Percentiles rank a stretch among this genome's conserved stretches.
Conservation (phyloP, 2,329 filamentous ascomycete genomes). For the Leptosphaerulina australis region DNA sequence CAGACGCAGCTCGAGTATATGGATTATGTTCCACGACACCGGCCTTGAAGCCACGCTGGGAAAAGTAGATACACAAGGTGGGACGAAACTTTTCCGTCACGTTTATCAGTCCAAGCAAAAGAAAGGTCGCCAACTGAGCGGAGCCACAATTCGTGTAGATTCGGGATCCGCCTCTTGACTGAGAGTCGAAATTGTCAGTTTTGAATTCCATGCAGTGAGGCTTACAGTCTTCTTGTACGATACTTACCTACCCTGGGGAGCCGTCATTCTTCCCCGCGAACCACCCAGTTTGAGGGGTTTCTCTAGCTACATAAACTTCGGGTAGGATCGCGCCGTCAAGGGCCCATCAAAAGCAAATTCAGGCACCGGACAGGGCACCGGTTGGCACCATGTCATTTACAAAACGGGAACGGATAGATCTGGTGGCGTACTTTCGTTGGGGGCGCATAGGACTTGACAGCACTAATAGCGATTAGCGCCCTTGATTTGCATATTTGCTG, state of each 20-base stretch:
- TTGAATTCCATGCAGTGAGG: neutral
- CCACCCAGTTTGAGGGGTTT: neutral
- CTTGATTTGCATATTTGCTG: neutral
- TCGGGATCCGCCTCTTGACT: neutral
- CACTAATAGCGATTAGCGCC: neutral
- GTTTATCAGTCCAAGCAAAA: constrained; percentile 13
- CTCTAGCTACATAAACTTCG: neutral
- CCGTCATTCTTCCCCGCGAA: neutral
- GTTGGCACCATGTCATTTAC: constrained; percentile 1
- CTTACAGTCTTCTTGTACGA: neutral
- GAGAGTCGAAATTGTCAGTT: neutral
- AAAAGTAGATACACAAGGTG: constrained; percentile 20
- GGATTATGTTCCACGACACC: constrained; percentile 24
- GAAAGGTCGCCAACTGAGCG: constrained; percentile 9
- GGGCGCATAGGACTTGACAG: neutral
- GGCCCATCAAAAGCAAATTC: constrained; percentile 8
- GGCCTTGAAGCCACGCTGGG: constrained; percentile 23
- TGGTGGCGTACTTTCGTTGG: constrained; percentile 9
- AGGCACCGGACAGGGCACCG: neutral
- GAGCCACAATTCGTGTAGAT: neutral
- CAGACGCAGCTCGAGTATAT: constrained; percentile 18
- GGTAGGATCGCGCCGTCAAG: neutral
- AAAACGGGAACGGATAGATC: constrained; percentile 9
- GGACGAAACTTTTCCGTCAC: constrained; percentile 11
- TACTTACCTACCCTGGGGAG: neutral